Evolutionary conservation across 148 eudicot genomes (phyloP).

Genomic region (Gaultheria prostrata): DNA sequence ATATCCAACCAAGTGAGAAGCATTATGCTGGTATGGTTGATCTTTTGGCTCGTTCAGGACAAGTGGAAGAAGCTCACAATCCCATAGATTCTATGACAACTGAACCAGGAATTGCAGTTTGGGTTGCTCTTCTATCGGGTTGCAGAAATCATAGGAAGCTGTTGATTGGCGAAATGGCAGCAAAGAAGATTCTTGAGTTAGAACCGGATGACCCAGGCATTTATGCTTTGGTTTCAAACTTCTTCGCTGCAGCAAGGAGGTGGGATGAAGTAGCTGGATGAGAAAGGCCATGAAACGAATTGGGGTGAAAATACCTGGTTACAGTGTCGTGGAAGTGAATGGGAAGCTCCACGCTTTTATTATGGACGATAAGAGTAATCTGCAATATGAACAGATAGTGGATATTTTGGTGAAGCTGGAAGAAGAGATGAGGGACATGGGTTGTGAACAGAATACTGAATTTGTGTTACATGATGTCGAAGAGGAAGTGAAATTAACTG

Average conservation of each 20-base stretch:
- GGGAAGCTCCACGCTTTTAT: slow-evolving; percentile 60
- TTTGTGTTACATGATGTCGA: slow-evolving; percentile 47
- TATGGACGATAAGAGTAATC: slow-evolving; percentile 65
- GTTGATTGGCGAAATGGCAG: slow-evolving; percentile 55
- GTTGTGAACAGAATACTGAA: slow-evolving; percentile 42
- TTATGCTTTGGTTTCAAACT: slow-evolving; percentile 54
- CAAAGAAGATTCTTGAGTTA: slow-evolving; percentile 49
- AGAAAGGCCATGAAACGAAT: slow-evolving; percentile 48
- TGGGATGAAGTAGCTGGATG: slow-evolving; percentile 63
- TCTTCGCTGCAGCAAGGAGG: slow-evolving; percentile 54
- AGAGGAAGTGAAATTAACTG: slow-evolving; percentile 37
- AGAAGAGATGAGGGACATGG: slow-evolving; percentile 49
- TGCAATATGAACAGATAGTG: slow-evolving; percentile 38
- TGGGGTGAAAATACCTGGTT: slow-evolving; percentile 61
- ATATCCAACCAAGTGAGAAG: slow-evolving; percentile 55
- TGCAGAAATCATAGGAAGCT: slow-evolving; percentile 53
- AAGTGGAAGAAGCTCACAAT: slow-evolving; percentile 50
- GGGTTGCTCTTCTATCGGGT: slow-evolving; percentile 72
- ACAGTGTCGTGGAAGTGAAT: slow-evolving; percentile 60
- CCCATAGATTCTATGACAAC: slow-evolving; percentile 38
- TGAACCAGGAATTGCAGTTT: slow-evolving; percentile 48
- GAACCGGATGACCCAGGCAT: slow-evolving; percentile 63
- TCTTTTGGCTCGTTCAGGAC: slow-evolving; percentile 70
- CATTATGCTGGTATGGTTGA: slow-evolving; percentile 72
- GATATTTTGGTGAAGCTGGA: slow-evolving; percentile 39